phyloP scores from a whole-genome alignment of 2,329 filamentous ascomycete genomes.

The Plectosphaerella sp. region DNA sequence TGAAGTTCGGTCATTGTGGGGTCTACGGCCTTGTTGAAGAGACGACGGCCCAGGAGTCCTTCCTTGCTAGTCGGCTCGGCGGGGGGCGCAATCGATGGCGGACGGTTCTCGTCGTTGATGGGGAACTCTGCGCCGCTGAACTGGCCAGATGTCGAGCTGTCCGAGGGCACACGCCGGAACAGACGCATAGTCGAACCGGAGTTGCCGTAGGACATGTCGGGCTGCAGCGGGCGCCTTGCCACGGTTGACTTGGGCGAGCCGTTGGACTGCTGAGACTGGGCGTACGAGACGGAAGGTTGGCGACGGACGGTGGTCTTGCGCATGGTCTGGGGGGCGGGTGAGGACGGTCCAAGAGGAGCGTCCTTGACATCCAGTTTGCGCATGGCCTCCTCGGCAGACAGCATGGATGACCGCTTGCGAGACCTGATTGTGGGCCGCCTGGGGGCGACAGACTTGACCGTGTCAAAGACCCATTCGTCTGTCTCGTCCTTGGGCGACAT shows the following conservation, averaged over 20 bases:
- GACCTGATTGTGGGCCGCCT: slow-evolving; percentile 49
- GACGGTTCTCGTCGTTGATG: slow-evolving; percentile 60
- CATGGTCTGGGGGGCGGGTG: slow-evolving; percentile 50
- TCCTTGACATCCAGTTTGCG: slow-evolving; percentile 59
- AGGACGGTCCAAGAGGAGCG: slow-evolving; percentile 51
- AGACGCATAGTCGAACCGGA: slow-evolving; percentile 86
- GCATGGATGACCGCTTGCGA: slow-evolving; percentile 53
- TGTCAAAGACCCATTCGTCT: slow-evolving; percentile 95
- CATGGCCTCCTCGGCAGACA: slow-evolving; percentile 56
- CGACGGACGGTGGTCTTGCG: slow-evolving; percentile 54
- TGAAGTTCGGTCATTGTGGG: slow-evolving; percentile 80
- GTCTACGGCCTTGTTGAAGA: slow-evolving; percentile 79
- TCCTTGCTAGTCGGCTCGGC: slow-evolving; percentile 70
- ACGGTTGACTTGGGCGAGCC: slow-evolving; percentile 38
- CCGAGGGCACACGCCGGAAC: slow-evolving; percentile 80
- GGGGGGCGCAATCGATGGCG: slow-evolving; percentile 38
- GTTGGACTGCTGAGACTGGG: slow-evolving; percentile 20
- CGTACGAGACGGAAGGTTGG: slow-evolving; percentile 36
- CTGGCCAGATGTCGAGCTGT: slow-evolving; percentile 47
- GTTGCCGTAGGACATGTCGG: slow-evolving; percentile 92
- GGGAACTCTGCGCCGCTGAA: slow-evolving; percentile 28
- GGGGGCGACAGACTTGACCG: slow-evolving; percentile 69
- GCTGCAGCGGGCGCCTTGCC: slow-evolving; percentile 73
- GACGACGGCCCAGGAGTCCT: slow-evolving; percentile 72
- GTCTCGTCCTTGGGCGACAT: slow-evolving; percentile 64